phyloP scores from a whole-genome alignment of 345 rosid species.

The Angophora floribunda region DNA sequence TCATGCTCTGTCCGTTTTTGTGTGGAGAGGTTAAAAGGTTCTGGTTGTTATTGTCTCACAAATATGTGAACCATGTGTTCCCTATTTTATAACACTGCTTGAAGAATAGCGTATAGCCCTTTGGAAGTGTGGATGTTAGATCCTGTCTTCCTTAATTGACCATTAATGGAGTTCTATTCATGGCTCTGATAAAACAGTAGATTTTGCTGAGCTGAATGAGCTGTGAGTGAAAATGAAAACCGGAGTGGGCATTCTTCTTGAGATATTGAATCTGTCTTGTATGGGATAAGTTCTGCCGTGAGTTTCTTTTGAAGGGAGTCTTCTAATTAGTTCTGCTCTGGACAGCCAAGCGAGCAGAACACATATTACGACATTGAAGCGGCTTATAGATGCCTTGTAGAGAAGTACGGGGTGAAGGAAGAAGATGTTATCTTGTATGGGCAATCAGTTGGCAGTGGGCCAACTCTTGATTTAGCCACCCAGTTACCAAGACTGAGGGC shows the following conservation, averaged over 20 bases:
- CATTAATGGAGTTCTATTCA: not conserved
- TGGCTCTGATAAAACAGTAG: not conserved
- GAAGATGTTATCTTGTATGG: constrained; percentile 87
- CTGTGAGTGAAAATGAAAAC: not conserved
- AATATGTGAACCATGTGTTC: not conserved
- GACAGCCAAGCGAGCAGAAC: constrained; percentile 86
- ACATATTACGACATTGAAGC: constrained; percentile 86
- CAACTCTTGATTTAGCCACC: constrained; percentile 79
- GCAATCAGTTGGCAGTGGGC: constrained; percentile 94
- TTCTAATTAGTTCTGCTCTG: not conserved
- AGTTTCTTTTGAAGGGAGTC: not conserved
- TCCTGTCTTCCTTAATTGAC: not conserved
- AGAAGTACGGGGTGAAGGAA: constrained; percentile 69
- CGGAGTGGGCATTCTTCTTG: not conserved
- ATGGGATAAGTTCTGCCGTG: not conserved
- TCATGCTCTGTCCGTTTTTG: not conserved
- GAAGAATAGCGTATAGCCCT: not conserved
- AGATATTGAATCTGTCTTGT: not conserved
- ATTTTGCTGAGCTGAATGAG: not conserved
- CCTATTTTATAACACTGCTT: not conserved
- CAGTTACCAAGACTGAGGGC: constrained; percentile 65
- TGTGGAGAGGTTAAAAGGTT: not conserved
- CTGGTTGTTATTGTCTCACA: not conserved
- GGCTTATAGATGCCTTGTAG: constrained; percentile 70
- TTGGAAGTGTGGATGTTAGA: not conserved